phyloP scores from a whole-genome alignment of 208 protist species.

The Crithidia fasciculata region DNA sequence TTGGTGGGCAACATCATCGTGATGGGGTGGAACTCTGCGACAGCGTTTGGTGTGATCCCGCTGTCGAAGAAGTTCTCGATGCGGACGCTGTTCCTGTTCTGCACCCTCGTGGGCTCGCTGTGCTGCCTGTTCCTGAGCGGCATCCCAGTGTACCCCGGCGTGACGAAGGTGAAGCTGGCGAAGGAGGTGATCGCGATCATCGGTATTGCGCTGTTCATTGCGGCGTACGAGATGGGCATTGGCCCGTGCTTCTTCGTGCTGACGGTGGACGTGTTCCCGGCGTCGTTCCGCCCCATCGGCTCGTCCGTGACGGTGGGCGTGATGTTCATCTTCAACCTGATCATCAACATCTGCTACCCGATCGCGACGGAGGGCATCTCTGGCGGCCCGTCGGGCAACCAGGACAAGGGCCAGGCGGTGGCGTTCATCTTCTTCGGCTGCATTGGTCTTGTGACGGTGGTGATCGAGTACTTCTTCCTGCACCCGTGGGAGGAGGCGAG shows the following conservation, averaged over 20 bases:
- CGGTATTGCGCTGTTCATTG: constrained; percentile 54
- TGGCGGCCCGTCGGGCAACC: constrained; percentile 50
- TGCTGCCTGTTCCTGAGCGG: constrained; percentile 35
- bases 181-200: constrained; percentile 30
- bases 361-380: constrained; percentile 44
- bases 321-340: constrained; percentile 47
- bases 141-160: constrained; percentile 29
- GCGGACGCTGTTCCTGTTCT: constrained; percentile 33
- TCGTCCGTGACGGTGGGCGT: constrained; percentile 29
- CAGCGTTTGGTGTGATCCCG: constrained; percentile 37
- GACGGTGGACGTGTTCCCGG: constrained; percentile 45
- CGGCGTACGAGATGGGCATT: constrained; percentile 44
- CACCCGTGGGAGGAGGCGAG: constrained; percentile 26
- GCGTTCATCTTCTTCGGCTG: constrained; percentile 53
- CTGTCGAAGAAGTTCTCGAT: constrained; percentile 28
- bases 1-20: constrained; percentile 57
- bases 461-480: constrained; percentile 46
- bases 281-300: constrained; percentile 33
- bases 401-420: constrained; percentile 48
- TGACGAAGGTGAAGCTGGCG: constrained; percentile 17
- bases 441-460: constrained; percentile 37
- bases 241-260: constrained; percentile 52
- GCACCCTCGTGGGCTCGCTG: constrained; percentile 22
- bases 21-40: constrained; percentile 60
- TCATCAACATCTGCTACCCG: constrained; percentile 47